Conservation (phyloP, 2,329 filamentous ascomycete genomes). For the Pseudogymnoascus verrucosus region DNA sequence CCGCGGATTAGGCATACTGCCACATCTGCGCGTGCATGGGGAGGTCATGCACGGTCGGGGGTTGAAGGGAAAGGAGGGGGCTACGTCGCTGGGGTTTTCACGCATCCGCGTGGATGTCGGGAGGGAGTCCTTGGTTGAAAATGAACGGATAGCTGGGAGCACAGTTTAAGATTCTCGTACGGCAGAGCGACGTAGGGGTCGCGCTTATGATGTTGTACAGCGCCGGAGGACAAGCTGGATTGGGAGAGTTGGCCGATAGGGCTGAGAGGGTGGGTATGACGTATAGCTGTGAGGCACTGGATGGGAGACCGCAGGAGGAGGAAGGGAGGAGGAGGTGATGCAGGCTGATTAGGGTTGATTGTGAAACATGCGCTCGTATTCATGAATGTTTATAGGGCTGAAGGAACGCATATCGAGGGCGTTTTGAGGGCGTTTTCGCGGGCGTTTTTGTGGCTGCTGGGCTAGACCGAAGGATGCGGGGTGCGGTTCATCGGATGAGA, state of each 20-base stretch:
- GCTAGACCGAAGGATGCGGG: background rate
- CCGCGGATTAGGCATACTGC: background rate
- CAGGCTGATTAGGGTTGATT: background rate
- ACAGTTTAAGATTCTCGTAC: background rate
- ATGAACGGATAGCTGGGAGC: background rate
- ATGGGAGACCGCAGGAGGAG: background rate
- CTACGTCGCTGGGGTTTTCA: background rate
- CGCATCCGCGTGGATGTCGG: background rate
- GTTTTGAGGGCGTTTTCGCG: background rate
- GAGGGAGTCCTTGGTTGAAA: background rate
- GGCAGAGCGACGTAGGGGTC: background rate
- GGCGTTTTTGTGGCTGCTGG: background rate
- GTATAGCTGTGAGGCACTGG: background rate
- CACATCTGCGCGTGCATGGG: background rate
- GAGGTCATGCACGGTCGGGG: background rate
- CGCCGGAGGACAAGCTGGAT: background rate
- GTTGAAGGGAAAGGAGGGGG: background rate
- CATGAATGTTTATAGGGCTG: background rate
- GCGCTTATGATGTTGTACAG: background rate
- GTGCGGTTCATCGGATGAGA: background rate
- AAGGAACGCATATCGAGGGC: background rate
- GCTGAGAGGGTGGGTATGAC: background rate
- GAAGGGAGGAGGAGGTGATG: background rate
- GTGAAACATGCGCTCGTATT: background rate
- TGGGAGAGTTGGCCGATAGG: background rate